Evolutionary conservation across 2,329 filamentous ascomycete genomes (phyloP), one percentile per base, ranked within the genome.

Genomic region (Pseudocercospora fijiensis): DNA sequence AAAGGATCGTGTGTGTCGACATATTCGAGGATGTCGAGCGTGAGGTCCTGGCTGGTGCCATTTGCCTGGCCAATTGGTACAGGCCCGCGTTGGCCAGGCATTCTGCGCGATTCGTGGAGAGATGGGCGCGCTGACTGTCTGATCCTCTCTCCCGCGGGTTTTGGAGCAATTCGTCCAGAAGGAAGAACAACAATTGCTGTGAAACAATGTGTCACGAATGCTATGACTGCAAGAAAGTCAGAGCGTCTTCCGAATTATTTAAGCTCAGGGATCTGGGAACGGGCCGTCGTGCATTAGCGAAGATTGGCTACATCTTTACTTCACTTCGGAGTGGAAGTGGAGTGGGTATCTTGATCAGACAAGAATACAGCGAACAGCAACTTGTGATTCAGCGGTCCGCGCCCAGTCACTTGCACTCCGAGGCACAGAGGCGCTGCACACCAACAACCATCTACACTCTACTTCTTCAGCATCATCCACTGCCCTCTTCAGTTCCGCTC

Each of bases 11-110:
- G 78, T 27, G 74, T 73, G 67, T 79, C 78, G 66, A 83, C 78
- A 22, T 92, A 84, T 72, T 96, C 90, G 68, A 96, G 86, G 68
- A 97, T 87, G 77, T 93, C 88, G 82, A 92, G 88, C 61, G 90
- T 86, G 69, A 96, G 84, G 73, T 83, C 80, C 67, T 74, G 76
- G 18, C 57, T 58, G 28, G 71, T 73, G 65, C 76, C 76, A 58
- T 76, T 72, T 63, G 66, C 53, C 51, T 62, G 57, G 60, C 55
- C 64, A 51, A 73, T 56, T 41, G 76, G 80, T 66, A 82, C 80
- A 41, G 80, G 79, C 68, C 81, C 81, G 66, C 80, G 78, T 67
- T 61, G 62, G 56, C 68, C 68, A 26, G 61, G 59, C 68, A 70
- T 70, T 30, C 37, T 62, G 53, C 13, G 26, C 26, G 4, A 28